Base-by-base conservation (phyloP, 345 rosid species). In the Noccaea caerulescens region DNA sequence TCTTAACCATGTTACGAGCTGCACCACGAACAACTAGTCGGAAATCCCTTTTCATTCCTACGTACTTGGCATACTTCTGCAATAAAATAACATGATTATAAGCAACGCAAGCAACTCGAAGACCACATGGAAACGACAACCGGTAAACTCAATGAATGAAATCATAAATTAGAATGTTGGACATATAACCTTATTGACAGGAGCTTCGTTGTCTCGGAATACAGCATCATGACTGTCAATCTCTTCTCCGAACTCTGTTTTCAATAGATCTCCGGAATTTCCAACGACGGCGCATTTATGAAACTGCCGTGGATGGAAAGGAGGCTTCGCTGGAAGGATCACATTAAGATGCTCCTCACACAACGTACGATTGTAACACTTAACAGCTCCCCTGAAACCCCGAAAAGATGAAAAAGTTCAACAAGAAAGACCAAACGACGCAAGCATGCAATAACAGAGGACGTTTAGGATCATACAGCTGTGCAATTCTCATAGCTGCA, bases 1-100 rank as follows among this genome's bases (percentile, higher is more conserved):
- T 91, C 60, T 80, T 71, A 63, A 89, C 79, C 97, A 93, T 91
- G 86, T 93, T 93, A 60, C 91, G 89, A 79, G 98, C 98, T 18
- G 91, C 96, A 77, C 98, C 97, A 23, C 97, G 85, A 16, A 91
- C 98, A 41, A 93, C 98, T 73, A 93, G 88, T 59, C 96, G 96
- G 72, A 93, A 91, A 81, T 88, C 96, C 72, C 99, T 91, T 83
- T 91, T 94, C 71, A 91, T 47, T 33, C 97, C 99, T 74, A 94
- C 97, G 63, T 85, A 77, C 77, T 87, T 85, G 70, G 96, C 96
- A 79, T 89, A 91, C 83, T 84, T 91, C 96, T 94, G 77, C 45
- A 76, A 68, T 36, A 39, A 61, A 34, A 34, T n/a, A 38, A 81
- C 44, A 50, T 27, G 67, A 39, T 20, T 49, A 80, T 55, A 47